Conservation (phyloP, 2,329 filamentous ascomycete genomes). For the Chaetomium sp. region DNA sequence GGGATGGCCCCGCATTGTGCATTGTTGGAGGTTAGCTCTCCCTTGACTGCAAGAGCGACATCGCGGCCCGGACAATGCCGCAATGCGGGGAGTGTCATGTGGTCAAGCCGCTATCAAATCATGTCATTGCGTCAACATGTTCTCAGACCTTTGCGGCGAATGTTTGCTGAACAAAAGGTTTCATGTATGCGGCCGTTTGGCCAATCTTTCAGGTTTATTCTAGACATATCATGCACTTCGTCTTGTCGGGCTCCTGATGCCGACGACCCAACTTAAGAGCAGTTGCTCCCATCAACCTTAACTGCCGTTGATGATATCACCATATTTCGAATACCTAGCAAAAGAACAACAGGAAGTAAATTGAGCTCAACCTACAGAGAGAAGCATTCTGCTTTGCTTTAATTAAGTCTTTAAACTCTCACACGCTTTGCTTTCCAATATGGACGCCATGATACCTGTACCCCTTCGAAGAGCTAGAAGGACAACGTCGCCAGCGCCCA, state of each 20-base stretch:
- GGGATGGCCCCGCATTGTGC: neutral
- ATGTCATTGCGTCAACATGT: conserved; percentile 5
- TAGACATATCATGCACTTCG: neutral
- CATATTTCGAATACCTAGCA: neutral
- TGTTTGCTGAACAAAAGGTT: too few relatives aligned
- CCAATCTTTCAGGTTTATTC: neutral
- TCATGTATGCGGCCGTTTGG: neutral
- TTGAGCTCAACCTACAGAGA: too few relatives aligned
- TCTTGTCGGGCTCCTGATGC: conserved; percentile 1
- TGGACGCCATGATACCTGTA: conserved; percentile 17
- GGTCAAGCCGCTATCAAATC: conserved; percentile 6
- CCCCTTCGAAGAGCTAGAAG: neutral
- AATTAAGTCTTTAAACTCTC: too few relatives aligned
- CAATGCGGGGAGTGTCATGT: conserved; percentile 12
- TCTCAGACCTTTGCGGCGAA: neutral
- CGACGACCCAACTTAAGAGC: neutral
- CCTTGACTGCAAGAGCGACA: too few relatives aligned
- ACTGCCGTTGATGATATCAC: neutral
- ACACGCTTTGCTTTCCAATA: neutral
- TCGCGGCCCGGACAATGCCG: neutral
- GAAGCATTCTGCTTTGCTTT: too few relatives aligned
- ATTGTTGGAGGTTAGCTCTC: neutral
- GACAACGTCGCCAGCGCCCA: conserved; percentile 1
- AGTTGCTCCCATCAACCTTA: neutral
- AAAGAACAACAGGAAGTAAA: neutral